A percentile compares a stretch with the other conserved stretches of the same genome.
phyloP scores from a whole-genome alignment of 163 green algal genomes.

The Scenedesmus sp. region DNA sequence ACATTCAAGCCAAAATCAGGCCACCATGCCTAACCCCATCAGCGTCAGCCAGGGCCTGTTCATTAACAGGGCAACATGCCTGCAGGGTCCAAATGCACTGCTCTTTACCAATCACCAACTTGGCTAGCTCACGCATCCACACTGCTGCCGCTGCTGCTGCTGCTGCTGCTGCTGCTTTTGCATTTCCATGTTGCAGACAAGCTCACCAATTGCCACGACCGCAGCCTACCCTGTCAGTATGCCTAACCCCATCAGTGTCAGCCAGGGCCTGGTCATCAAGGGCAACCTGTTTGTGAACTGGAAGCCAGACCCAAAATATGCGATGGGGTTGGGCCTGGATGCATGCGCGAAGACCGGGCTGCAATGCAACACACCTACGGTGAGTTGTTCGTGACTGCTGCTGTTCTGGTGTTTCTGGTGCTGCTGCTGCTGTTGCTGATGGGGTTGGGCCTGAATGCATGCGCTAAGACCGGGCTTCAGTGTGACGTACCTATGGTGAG shows the following conservation, averaged over 20 bases:
- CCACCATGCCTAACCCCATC: not conserved
- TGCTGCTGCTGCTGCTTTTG: too few relatives aligned
- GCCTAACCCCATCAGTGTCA: not conserved
- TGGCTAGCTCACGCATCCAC: not conserved
- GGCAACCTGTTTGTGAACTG: slow-evolving; percentile 24
- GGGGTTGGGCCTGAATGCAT: not conserved
- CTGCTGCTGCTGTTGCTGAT: not conserved
- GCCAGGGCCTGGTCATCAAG: not conserved
- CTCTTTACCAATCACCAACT: too few relatives aligned
- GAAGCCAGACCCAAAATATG: not conserved
- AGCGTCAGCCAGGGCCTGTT: not conserved
- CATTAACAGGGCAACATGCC: not conserved
- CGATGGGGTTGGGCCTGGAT: not conserved
- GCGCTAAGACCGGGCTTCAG: not conserved
- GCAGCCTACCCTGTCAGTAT: not conserved
- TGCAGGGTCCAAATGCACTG: too few relatives aligned
- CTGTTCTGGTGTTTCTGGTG: not conserved
- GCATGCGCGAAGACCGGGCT: not conserved
- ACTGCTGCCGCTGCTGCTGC: not conserved
- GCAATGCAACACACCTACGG: not conserved
- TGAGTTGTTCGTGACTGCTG: not conserved
- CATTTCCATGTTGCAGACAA: too few relatives aligned
- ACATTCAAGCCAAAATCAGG: too few relatives aligned
- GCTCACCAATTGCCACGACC: too few relatives aligned
- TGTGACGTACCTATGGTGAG: not conserved